Evolutionary conservation across 495 filamentous ascomycete genomes (phyloP), one percentile per base, ranked within the genome.

Genomic region (Trichoderma orchidacearum): DNA sequence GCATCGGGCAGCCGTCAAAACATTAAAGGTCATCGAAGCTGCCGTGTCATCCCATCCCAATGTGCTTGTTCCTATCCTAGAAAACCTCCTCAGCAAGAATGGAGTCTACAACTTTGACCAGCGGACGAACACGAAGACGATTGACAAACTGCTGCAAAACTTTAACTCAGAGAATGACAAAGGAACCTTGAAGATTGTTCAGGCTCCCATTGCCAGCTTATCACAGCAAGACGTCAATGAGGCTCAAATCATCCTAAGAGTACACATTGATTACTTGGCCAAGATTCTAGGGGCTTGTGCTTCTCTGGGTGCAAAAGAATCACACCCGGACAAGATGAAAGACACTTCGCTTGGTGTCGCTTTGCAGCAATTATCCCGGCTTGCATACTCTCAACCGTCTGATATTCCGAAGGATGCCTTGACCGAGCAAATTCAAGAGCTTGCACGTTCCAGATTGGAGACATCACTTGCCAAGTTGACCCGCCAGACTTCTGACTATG

Each of bases 91-190:
- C 52, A 77, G 79, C 38, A 80, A 83, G 38, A 67, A 82, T 34
- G 90, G 88, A 2, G 74, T 78, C 0, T 77, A 89, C 53, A 87
- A 85, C 66, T 94, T 97, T 64, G 94, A 97, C 66, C 81, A 86
- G 30, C 71, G 84, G 18, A 95, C 90, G 6, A 95, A 87, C 66
- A 89, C 86, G 1, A 96, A 95, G 72, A 95, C 88, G 0, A 70
- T 96, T 0, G 87, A 91, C 60, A 84, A 79, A 59, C 73, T 96
- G 3, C 68, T 96, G 3, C 72, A 79, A 38, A 71, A 77, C 52
- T 81, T 84, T 2, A 80, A 84, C 59, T 67, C 75, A 0, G 59
- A 67, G 6, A 76, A 80, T 38, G 68, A 79, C n/a, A 66, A 70
- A 38, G 56, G 68, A 23, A 66, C 84, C 15, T 60, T 75, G 31